Conservation (phyloP, 371 early-diverging fungal species). For the Mucor velutinosus region DNA sequence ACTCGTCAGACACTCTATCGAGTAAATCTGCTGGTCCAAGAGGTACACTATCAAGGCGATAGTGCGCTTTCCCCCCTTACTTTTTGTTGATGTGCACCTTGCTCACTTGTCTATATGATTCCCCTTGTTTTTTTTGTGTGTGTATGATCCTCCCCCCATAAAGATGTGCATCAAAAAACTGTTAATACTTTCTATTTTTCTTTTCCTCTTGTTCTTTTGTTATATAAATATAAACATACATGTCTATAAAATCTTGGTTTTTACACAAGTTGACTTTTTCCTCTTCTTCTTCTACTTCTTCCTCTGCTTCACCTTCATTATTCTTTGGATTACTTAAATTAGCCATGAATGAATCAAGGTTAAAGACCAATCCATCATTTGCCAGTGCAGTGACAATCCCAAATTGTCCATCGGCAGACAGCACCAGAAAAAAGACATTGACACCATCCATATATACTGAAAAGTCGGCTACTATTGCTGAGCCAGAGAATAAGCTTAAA, state of each 20-base stretch:
- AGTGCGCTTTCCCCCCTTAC: not conserved
- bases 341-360: slow-evolving; percentile 29
- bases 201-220: slow-evolving; percentile 17
- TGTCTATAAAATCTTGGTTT: slow-evolving; percentile 25
- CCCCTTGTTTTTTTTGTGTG: not conserved
- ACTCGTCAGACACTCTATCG: not conserved
- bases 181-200: slow-evolving; percentile 11
- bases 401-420: not conserved
- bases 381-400: slow-evolving; percentile 26
- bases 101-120: not conserved
- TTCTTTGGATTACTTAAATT: slow-evolving; percentile 32
- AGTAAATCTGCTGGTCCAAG: not conserved
- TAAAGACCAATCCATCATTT: slow-evolving; percentile 29
- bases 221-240: slow-evolving; percentile 14
- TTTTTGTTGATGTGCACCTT: not conserved
- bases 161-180: slow-evolving; percentile 7
- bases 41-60: not conserved
- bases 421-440: slow-evolving; percentile 4
- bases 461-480: slow-evolving; percentile 22
- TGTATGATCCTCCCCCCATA: slow-evolving; percentile 5
- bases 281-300: slow-evolving; percentile 5
- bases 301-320: slow-evolving; percentile 24
- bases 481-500: slow-evolving; percentile 28
- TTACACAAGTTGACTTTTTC: slow-evolving; percentile 1
- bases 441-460: slow-evolving; percentile 22